Evolutionary conservation across 2,329 filamentous ascomycete genomes (phyloP), one percentile per base, ranked within the genome.

Genomic region (Bisporella sp.): DNA sequence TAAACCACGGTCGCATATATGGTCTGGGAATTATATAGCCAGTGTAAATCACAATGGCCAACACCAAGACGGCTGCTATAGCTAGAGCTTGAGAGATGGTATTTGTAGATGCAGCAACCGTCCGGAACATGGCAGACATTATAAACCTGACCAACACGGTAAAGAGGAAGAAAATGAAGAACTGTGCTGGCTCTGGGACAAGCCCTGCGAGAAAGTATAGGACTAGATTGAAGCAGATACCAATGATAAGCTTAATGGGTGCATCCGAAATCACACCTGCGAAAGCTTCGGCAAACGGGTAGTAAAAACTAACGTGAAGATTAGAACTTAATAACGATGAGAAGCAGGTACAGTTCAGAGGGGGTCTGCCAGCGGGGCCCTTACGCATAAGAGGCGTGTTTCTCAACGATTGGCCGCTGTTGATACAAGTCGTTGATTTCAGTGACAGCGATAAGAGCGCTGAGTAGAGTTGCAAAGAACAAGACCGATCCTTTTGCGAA

Each of bases 1-100:
- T 77, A 59, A 85, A 86, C 87, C 88, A 95, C 3, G 72, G 78
- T 6, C 85, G 75, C 86, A 93, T 92, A 66, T 50, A 82, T n/a
- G 60, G 56, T 1, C 62, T 63, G 6, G 68, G 68, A 31, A 71
- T 68, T 1, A 64, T 62, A 54, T 71, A 72, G 4, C 70, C 70
- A 29, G 55, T 56, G 37, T 57, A 59, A 21, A 59, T 52, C 30
- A 55, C 44, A 21, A 57, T 43, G 4, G 50, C 44, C 12, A 59
- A 46, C 5, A 57, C 41, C 55, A 82, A 13, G 8, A 39, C 8
- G n/a, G n/a, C 40, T 12, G 40, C 8, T 4, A 42, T 42, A 42
- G 40, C 40, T 7, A 42, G 40, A 42, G 40, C 40, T 42, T 42
- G 40, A 21, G 40, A 21, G 40, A 42, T 42, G 8, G 40, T 58